Evolutionary conservation across 371 early-diverging fungal species (phyloP).

Genomic region (Lichtheimia corymbifera): DNA sequence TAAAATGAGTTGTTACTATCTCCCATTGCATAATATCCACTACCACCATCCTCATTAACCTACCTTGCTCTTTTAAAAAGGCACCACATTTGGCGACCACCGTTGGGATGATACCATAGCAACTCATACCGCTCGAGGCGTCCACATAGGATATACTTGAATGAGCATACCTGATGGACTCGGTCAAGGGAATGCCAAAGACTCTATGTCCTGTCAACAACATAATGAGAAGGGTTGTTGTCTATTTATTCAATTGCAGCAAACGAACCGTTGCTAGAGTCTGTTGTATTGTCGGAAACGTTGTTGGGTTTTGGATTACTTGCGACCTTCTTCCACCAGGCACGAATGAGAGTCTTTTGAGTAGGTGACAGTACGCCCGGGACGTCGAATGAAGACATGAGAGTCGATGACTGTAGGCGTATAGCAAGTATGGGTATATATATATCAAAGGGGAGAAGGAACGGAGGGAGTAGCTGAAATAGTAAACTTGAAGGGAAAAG

Average conservation of each 20-base stretch:
- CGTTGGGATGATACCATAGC: slow-evolving; percentile 53
- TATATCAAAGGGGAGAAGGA: no score
- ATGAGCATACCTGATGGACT: slow-evolving; percentile 41
- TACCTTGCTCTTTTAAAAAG: slow-evolving; percentile 58
- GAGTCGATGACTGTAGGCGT: no score
- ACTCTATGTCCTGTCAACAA: slow-evolving; percentile 27
- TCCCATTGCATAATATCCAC: neutral
- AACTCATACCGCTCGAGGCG: slow-evolving; percentile 18
- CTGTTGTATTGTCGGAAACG: slow-evolving; percentile 5
- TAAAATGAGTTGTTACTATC: neutral
- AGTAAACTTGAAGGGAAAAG: no score
- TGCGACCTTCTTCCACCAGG: slow-evolving; percentile 46
- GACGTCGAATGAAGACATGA: slow-evolving; percentile 25
- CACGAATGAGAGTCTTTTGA: slow-evolving; percentile 30
- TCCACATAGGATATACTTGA: slow-evolving; percentile 39
- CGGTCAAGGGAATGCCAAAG: slow-evolving; percentile 37
- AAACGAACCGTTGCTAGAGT: slow-evolving; percentile 19
- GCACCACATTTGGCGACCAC: slow-evolving; percentile 60
- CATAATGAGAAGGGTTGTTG: neutral
- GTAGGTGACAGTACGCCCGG: slow-evolving; percentile 25
- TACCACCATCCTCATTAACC: neutral
- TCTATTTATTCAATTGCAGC: slow-evolving; percentile 5
- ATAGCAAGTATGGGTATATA: no score
- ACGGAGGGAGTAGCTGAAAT: no score
- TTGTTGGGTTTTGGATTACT: slow-evolving; percentile 17